These are phyloP conservation scores for Phytophthora crassamura DNA, from an alignment of 352 stramenopile species.

Conservation along the genomic window DNA sequence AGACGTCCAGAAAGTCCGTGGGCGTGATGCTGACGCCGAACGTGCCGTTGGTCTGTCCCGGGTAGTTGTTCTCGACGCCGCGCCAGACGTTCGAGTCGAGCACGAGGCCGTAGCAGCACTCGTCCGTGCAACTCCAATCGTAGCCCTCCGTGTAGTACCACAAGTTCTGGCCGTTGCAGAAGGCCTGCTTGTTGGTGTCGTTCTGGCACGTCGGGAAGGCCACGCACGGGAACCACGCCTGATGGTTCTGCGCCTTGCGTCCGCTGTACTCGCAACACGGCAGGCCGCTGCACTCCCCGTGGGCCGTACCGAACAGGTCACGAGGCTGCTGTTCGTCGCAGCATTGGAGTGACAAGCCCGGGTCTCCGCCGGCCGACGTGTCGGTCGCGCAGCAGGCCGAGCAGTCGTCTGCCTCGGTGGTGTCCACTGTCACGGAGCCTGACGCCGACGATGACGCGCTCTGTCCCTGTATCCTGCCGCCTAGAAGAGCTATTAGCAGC, in stretches of 20 bases:
- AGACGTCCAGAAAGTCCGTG: slow-evolving; percentile 70
- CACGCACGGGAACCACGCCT: slow-evolving; percentile 85
- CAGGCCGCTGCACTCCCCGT: slow-evolving; percentile 78
- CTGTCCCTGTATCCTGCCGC: slow-evolving; percentile 28
- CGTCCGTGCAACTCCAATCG: slow-evolving; percentile 73
- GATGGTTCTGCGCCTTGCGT: slow-evolving; percentile 67
- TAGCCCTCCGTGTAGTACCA: slow-evolving; percentile 65
- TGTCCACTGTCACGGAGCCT: slow-evolving; percentile 9
- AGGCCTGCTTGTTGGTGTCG: slow-evolving; percentile 67
- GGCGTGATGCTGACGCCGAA: slow-evolving; percentile 81
- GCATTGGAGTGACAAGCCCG: slow-evolving; percentile 53
- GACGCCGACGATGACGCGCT: slow-evolving; percentile 16
- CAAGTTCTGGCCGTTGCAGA: slow-evolving; percentile 57
- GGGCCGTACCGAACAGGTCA: slow-evolving; percentile 62
- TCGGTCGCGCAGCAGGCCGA: slow-evolving; percentile 54
- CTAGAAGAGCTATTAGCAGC: slow-evolving; percentile 11
- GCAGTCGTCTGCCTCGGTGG: slow-evolving; percentile 62
- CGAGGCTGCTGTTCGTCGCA: slow-evolving; percentile 50
- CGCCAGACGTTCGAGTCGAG: slow-evolving; percentile 82
- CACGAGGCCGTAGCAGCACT: slow-evolving; percentile 71
- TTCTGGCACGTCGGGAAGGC: slow-evolving; percentile 80
- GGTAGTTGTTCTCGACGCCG: slow-evolving; percentile 56
- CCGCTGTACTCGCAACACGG: slow-evolving; percentile 81
- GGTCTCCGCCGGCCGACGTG: slow-evolving; percentile 33
- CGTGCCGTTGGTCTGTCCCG: slow-evolving; percentile 76